These are phyloP conservation scores for Solanum raphanifolium DNA, from an alignment of 257 asterid species.

Conservation along the genomic window DNA sequence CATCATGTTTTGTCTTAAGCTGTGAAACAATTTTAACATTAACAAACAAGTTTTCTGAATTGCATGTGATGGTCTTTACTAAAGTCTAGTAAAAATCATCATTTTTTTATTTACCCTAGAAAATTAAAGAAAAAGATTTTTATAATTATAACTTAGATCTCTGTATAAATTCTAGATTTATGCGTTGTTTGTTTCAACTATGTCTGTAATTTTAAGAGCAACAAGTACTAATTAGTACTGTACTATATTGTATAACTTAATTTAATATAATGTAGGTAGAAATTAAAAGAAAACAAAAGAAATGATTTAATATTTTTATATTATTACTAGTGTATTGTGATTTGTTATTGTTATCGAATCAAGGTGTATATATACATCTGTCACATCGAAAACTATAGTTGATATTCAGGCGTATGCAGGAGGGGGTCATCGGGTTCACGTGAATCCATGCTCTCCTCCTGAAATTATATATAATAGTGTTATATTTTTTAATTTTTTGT, in stretches of 20 bases:
- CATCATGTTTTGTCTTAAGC: conserved; percentile 23
- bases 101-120: neutral
- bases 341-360: neutral
- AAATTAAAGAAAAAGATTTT: neutral
- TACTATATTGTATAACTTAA: neutral
- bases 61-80: neutral
- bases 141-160: neutral
- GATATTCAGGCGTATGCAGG: neutral
- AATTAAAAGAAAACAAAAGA: neutral
- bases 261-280: neutral
- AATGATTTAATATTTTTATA: neutral
- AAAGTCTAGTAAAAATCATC: neutral
- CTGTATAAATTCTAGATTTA: neutral
- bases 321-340: neutral
- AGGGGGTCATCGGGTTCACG: too few species aligned
- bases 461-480: too few species aligned
- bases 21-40: neutral
- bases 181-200: neutral
- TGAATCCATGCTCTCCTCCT: too few species aligned
- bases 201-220: neutral
- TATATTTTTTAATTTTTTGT: too few species aligned
- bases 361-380: neutral
- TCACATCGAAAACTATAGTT: neutral
- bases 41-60: neutral
- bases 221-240: neutral